A percentile compares a stretch with the other conserved stretches of the same genome.
These are phyloP conservation scores for Galeopsis tetrahit DNA, from an alignment of 257 asterid genomes.

Conservation along the genomic window DNA sequence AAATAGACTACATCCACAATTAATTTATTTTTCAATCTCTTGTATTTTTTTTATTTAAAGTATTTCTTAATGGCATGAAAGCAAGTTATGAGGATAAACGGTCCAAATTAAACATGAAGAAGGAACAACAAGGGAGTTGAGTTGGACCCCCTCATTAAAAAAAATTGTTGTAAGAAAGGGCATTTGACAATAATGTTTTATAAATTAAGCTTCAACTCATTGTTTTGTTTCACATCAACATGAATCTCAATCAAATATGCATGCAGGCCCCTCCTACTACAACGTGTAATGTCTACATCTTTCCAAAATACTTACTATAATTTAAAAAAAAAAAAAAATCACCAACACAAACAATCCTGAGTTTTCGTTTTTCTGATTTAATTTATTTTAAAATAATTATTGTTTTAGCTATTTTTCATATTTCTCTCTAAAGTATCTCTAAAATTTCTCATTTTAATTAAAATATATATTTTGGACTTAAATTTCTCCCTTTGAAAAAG, in stretches of 20 bases:
- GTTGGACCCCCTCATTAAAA: slow-evolving; percentile 39
- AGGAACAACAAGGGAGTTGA: slow-evolving; percentile 39
- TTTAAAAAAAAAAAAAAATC: background rate
- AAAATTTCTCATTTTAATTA: no score
- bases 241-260: background rate
- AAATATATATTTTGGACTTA: no score
- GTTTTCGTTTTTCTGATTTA: no score
- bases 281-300: background rate
- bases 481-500: no score
- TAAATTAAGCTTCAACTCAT: slow-evolving; percentile 31
- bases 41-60: background rate
- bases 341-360: background rate
- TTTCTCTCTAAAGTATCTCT: no score
- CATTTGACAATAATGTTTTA: slow-evolving; percentile 33
- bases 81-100: slow-evolving; percentile 17
- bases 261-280: slow-evolving; percentile 34
- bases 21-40: no score
- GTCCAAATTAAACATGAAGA: slow-evolving; percentile 22
- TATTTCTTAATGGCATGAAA: background rate
- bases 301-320: no score
- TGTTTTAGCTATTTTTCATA: no score
- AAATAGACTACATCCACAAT: no score
- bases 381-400: no score
- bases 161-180: slow-evolving; percentile 13
- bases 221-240: slow-evolving; percentile 19